A percentile compares a stretch with the other conserved stretches of the same genome.
phyloP scores from a whole-genome alignment of 1,284 basidiomycete genomes.

The Rhodotorula sp. region DNA sequence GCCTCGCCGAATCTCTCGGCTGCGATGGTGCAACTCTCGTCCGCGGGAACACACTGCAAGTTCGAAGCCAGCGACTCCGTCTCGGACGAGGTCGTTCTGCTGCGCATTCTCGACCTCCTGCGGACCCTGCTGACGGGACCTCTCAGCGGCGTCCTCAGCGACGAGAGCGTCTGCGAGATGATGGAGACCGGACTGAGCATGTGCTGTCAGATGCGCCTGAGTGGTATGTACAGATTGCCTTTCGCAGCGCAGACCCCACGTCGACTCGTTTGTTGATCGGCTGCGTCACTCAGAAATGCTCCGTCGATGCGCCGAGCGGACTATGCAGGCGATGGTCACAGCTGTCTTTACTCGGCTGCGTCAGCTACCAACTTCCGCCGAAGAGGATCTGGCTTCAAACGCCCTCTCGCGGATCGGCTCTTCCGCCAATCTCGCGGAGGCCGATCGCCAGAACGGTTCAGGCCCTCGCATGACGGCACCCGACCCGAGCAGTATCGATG shows the following conservation, averaged over 20 bases:
- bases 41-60: conserved; percentile 89
- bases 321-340: conserved; percentile 83
- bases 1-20: conserved; percentile 46
- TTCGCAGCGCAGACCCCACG: neutral
- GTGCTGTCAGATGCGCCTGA: conserved; percentile 92
- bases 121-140: conserved; percentile 72
- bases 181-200: conserved; percentile 96
- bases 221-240: conserved; percentile 62
- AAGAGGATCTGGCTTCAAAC: conserved; percentile 9
- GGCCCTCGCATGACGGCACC: conserved; percentile 48
- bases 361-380: conserved; percentile 11
- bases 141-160: conserved; percentile 70
- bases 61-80: conserved; percentile 96
- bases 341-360: conserved; percentile 71
- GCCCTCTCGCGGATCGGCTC: conserved; percentile 13
- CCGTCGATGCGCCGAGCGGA: conserved; percentile 87
- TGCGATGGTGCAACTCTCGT: conserved; percentile 79
- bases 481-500: conserved; percentile 47
- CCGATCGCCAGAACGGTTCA: conserved; percentile 37
- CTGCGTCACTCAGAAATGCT: conserved; percentile 65
- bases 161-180: conserved; percentile 96
- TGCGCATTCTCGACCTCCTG: conserved; percentile 88
- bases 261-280: neutral
- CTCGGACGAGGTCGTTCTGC: conserved; percentile 90
- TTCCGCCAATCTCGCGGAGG: conserved; percentile 36